Percentiles rank a stretch among this genome's conserved stretches.
Evolutionary conservation across 345 rosid species (phyloP).

Genomic region (Gossypium raimondii): DNA sequence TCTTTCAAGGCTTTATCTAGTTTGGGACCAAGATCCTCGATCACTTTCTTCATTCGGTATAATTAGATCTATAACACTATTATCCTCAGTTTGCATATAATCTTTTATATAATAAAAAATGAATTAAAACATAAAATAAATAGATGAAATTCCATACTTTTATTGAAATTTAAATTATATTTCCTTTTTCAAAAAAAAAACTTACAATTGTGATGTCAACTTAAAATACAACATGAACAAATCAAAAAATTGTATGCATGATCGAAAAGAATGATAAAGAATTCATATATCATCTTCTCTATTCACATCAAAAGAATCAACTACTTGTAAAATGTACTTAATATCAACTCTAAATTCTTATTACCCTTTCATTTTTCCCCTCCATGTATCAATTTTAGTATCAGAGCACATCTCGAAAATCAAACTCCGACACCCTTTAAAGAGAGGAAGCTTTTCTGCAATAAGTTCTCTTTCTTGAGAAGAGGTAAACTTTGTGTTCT

Average conservation of each 20-base stretch:
- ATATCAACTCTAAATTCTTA: too few species aligned
- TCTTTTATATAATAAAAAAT: too few species aligned
- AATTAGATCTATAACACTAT: too few species aligned
- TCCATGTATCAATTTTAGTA: too few species aligned
- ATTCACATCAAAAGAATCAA: slow-evolving; percentile 38
- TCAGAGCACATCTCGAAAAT: too few species aligned
- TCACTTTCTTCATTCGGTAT: too few species aligned
- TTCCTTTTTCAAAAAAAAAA: background rate
- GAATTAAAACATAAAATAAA: background rate
- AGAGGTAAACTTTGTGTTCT: slow-evolving; percentile 9
- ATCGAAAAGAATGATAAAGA: slow-evolving; percentile 35
- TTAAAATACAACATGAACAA: slow-evolving; percentile 13
- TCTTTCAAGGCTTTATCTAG: too few species aligned
- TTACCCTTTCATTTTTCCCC: too few species aligned
- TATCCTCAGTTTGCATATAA: too few species aligned
- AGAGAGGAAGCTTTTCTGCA: background rate
- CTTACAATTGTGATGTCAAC: slow-evolving; percentile 2
- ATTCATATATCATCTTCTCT: slow-evolving; percentile 40
- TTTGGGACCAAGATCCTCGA: too few species aligned
- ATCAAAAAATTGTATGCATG: slow-evolving; percentile 7
- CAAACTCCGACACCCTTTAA: background rate
- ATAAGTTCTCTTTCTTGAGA: background rate
- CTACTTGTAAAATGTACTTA: background rate
- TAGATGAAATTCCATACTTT: background rate
- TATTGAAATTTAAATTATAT: background rate